Conservation (phyloP, 139 green algal genomes). For the Coelastrella sp. region DNA sequence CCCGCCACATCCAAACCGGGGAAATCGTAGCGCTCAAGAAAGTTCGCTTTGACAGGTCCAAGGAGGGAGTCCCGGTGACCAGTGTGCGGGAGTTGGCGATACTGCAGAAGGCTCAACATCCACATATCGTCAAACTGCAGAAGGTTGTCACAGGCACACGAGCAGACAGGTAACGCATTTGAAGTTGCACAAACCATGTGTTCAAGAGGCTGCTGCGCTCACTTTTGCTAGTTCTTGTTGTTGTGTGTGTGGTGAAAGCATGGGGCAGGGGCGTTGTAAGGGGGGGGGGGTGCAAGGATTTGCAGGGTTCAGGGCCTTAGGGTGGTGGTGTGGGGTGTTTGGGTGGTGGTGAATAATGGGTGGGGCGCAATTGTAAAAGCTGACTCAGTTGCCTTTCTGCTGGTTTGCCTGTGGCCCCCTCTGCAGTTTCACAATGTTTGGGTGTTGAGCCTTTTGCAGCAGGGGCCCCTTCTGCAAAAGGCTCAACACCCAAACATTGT, state of each 20-base stretch:
- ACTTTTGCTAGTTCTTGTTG: too few species aligned
- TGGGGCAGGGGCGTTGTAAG: too few species aligned
- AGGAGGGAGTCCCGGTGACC: conserved; percentile 82
- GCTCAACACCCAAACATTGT: conserved; percentile 83
- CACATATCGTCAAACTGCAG: conserved; percentile 84
- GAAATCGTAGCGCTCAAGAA: conserved; percentile 88
- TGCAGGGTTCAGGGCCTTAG: too few species aligned
- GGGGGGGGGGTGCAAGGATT: too few species aligned
- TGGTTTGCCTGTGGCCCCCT: conserved; percentile 81
- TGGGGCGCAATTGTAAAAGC: too few species aligned
- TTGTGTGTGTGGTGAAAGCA: too few species aligned
- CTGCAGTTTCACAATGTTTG: conserved; percentile 84
- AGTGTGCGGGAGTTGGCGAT: conserved; percentile 82
- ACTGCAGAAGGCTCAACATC: conserved; percentile 76
- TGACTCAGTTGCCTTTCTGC: conserved; percentile 77
- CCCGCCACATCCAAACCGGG: conserved; percentile 68
- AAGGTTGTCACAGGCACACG: conserved; percentile 82
- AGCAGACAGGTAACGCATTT: conserved; percentile 76
- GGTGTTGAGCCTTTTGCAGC: conserved; percentile 76
- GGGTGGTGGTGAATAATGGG: too few species aligned
- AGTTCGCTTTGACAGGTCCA: conserved; percentile 47
- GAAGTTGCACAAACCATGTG: too few species aligned
- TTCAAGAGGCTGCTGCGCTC: too few species aligned
- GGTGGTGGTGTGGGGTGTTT: too few species aligned
- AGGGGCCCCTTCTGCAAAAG: conserved; percentile 86